Base-by-base conservation (phyloP, 2,329 filamentous ascomycete species). In the Xylaria sp. region DNA sequence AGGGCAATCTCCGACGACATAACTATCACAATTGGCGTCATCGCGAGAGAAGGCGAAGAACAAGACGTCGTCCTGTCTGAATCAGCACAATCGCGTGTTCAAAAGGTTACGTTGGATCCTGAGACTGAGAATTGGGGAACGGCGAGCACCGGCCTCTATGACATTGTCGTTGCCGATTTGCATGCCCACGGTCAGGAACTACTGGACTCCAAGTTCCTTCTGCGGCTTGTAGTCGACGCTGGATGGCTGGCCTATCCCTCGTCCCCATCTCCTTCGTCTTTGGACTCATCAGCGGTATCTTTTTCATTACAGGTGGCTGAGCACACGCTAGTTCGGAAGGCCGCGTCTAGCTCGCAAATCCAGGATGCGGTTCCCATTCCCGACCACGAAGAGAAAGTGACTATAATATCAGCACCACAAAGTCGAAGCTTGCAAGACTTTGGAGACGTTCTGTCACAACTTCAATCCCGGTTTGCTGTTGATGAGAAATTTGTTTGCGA, bases 171-270 rank as follows among this genome's bases (percentile, higher is more conserved):
- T 5, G 25, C 53, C 18, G 50, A 48, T n/a, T 25, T 39, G 6
- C 58, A 68, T 28, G 13, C 30, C 32, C n/a, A 48, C 45, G 43
- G 3, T n/a, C 48, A 46, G n/a, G 13, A 53, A 34, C 8, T 18
- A 45, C 7, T 23, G 10, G 7, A 32, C n/a, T 5, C 18, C 12
- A 58, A 48, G 5, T 20, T 15, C 15, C n/a, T 66, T 23, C 18
- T 66, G 8, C 30, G 18, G 9, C 58, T 68, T 8, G 63, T 66
- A 15, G 43, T 25, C 15, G 45, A 56, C 20, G 36, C 41, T 48
- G 66, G 66, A 13, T 68, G 66, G 66, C 28, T 68, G 4, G 39
- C 61, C 3, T 63, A 43, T 15, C 39, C 39, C 39, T 68, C 62
- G 4, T 18, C 30, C 28, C 23, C 8, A 7, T 20, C 28, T 3